Conservation (phyloP, 2,329 filamentous ascomycete species). For the Rhynchosporium secalis region DNA sequence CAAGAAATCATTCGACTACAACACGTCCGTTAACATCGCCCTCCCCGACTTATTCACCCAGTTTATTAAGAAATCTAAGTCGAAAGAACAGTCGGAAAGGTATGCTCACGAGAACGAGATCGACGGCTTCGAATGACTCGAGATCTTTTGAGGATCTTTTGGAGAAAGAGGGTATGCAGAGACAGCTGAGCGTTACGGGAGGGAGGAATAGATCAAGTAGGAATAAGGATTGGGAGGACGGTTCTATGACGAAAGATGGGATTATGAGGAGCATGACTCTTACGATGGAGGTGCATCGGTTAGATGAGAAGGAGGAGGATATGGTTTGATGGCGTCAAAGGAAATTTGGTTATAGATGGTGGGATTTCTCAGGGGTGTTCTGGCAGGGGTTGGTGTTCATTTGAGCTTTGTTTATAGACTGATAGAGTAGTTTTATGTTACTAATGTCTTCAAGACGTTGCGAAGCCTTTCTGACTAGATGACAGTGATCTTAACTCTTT, state of each 20-base stretch:
- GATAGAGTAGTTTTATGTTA: too few relatives aligned
- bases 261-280: constrained; percentile 13
- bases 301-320: background rate
- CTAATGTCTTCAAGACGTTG: too few relatives aligned
- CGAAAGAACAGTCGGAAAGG: constrained; percentile 6
- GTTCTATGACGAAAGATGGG: constrained; percentile 11
- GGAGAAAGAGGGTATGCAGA: constrained; percentile 1
- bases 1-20: too few relatives aligned
- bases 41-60: background rate
- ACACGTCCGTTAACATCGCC: too few relatives aligned
- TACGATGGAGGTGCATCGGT: constrained; percentile 8
- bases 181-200: constrained; percentile 4
- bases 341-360: too few relatives aligned
- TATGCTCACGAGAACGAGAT: background rate
- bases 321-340: constrained; percentile 1
- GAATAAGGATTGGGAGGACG: background rate
- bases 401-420: too few relatives aligned
- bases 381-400: too few relatives aligned
- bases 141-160: constrained; percentile 8
- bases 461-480: too few relatives aligned
- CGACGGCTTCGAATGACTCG: background rate
- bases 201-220: background rate
- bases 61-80: background rate
- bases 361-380: too few relatives aligned
- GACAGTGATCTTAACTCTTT: too few relatives aligned